These are phyloP conservation scores for Candida glucosophila DNA, from an alignment of 1,139 yeast genomes.

Conservation along the genomic window DNA sequence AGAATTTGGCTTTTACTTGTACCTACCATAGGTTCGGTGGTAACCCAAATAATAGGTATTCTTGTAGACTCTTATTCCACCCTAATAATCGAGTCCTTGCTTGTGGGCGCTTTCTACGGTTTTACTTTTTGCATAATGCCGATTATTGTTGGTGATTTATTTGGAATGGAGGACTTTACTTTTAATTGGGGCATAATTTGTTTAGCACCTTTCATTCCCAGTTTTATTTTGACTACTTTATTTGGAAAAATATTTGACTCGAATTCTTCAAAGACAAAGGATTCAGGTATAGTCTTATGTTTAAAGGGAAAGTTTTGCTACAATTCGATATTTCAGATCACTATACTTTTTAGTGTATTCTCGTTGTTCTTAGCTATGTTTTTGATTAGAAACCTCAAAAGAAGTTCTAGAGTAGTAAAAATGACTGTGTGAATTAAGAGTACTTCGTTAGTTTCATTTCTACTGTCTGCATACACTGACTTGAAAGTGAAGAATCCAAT, in stretches of 20 bases:
- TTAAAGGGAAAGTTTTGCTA: constrained; percentile 35
- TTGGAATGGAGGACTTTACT: constrained; percentile 47
- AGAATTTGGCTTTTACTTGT: constrained; percentile 39
- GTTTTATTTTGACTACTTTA: constrained; percentile 38
- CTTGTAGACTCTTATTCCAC: constrained; percentile 15
- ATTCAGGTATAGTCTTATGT: constrained; percentile 19
- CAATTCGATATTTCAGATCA: constrained; percentile 28
- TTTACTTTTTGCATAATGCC: constrained; percentile 51
- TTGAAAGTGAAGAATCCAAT: too few species aligned
- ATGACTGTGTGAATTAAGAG: too few species aligned
- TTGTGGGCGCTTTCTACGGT: constrained; percentile 51
- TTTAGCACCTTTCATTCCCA: constrained; percentile 46
- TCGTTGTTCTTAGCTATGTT: too few species aligned
- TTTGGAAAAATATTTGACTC: constrained; percentile 48
- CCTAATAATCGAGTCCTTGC: constrained; percentile 31
- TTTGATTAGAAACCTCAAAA: too few species aligned
- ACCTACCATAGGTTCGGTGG: constrained; percentile 33
- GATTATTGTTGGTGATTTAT: constrained; percentile 45
- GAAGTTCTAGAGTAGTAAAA: too few species aligned
- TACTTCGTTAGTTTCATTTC: too few species aligned
- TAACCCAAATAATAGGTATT: constrained; percentile 36
- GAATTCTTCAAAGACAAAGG: constrained; percentile 16
- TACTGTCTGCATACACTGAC: too few species aligned
- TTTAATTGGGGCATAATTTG: constrained; percentile 52
- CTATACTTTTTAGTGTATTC: constrained; percentile 25